Evolutionary conservation across 2,329 filamentous ascomycete genomes (phyloP).

Genomic region (Knufia petricola): DNA sequence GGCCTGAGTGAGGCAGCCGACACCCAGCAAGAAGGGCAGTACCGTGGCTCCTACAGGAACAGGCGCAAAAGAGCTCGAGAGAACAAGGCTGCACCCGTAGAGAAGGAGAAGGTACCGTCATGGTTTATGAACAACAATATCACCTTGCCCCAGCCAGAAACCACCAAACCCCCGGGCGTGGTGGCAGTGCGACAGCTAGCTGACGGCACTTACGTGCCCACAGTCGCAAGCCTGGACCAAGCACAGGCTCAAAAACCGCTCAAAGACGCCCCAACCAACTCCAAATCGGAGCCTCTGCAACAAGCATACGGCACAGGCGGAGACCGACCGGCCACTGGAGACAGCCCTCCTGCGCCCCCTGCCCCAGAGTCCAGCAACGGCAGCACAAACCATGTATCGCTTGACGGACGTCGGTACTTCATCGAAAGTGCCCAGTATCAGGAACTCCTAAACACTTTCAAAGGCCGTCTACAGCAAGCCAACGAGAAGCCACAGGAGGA

Average conservation of each 20-base stretch:
- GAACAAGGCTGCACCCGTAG: slow-evolving; percentile 9
- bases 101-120: slow-evolving; percentile 12
- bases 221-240: not conserved
- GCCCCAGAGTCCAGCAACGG: not conserved
- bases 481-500: slow-evolving; percentile 28
- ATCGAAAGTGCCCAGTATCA: slow-evolving; percentile 18
- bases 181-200: not conserved
- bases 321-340: not conserved
- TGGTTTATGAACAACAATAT: slow-evolving; percentile 20
- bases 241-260: not conserved
- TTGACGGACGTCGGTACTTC: slow-evolving; percentile 13
- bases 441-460: slow-evolving; percentile 18
- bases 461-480: slow-evolving; percentile 16
- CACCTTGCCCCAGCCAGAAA: not conserved
- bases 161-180: not conserved
- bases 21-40: not conserved
- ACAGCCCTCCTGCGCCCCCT: not conserved
- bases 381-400: not conserved
- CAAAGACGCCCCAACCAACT: not conserved
- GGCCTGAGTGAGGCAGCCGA: not conserved
- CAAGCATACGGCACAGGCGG: not conserved
- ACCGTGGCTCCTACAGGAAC: slow-evolving; percentile 16
- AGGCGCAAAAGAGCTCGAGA: slow-evolving; percentile 16
- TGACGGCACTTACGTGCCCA: not conserved
- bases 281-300: not conserved